A percentile compares a stretch with the other conserved stretches of the same genome.
phyloP scores from a whole-genome alignment of 352 stramenopile genomes.

The Phytophthora capsici region DNA sequence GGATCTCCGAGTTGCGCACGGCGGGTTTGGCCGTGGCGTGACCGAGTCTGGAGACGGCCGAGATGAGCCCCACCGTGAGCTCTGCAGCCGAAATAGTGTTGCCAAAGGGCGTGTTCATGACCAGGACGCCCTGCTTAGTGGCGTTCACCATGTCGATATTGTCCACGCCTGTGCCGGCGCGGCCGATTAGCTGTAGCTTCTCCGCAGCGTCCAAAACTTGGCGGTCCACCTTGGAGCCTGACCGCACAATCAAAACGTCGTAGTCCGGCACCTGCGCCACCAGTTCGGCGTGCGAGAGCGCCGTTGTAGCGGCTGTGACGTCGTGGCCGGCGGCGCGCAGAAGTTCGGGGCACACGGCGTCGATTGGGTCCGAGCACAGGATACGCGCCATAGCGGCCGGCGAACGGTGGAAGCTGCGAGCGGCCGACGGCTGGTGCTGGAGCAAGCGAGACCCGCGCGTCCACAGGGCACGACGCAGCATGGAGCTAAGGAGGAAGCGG shows the following conservation, averaged over 20 bases:
- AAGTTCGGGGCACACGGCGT: constrained; percentile 80
- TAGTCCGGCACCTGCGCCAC: constrained; percentile 80
- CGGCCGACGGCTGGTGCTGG: constrained; percentile 18
- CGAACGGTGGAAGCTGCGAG: constrained; percentile 49
- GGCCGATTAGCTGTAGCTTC: constrained; percentile 85
- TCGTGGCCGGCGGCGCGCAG: constrained; percentile 84
- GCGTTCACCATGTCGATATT: constrained; percentile 94
- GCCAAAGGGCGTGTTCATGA: constrained; percentile 96
- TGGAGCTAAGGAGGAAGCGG: constrained; percentile 20
- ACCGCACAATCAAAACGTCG: constrained; percentile 91
- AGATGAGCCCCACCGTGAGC: constrained; percentile 92
- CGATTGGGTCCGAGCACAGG: constrained; percentile 90
- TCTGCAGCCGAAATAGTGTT: constrained; percentile 97
- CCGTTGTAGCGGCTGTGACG: constrained; percentile 61
- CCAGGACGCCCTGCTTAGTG: constrained; percentile 92
- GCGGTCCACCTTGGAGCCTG: constrained; percentile 79
- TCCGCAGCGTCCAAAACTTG: constrained; percentile 67
- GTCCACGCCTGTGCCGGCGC: constrained; percentile 92
- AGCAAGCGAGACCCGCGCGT: constrained; percentile 45
- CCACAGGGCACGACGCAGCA: constrained; percentile 61
- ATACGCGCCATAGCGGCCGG: constrained; percentile 76
- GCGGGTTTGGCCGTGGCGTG: constrained; percentile 6
- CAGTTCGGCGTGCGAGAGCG: constrained; percentile 68
- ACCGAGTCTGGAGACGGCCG: constrained; percentile 64
- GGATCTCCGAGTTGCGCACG: constrained; percentile 68